These are phyloP conservation scores for Hypoxylon crocopeplum DNA, from an alignment of 495 filamentous ascomycete species.

Conservation along the genomic window DNA sequence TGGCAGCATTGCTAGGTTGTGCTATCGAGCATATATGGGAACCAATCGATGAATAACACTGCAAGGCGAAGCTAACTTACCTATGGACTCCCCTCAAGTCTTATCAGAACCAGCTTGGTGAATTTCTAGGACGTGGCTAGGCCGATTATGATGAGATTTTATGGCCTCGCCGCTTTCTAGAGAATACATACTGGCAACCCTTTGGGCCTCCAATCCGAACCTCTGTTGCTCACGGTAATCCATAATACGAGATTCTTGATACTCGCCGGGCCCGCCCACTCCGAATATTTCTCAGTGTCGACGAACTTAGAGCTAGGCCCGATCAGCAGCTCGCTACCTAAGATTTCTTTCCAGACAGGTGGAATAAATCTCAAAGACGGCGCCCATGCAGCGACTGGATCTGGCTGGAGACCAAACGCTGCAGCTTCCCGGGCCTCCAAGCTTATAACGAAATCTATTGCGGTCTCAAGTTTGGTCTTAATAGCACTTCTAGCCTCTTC, in stretches of 20 bases:
- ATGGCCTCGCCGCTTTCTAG: no score
- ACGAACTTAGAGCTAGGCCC: constrained; percentile 22
- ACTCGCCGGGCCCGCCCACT: constrained; percentile 2
- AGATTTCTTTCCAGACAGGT: not conserved
- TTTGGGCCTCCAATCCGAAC: not conserved
- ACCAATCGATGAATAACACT: no score
- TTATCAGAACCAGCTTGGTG: no score
- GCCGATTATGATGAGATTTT: no score
- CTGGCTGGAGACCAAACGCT: constrained; percentile 21
- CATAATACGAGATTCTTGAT: not conserved
- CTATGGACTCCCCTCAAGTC: no score
- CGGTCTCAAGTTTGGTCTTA: constrained; percentile 18
- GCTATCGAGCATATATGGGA: not conserved
- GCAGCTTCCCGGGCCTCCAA: constrained; percentile 20
- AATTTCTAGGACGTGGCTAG: no score
- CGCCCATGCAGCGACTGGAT: not conserved
- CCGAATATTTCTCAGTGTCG: constrained; percentile 8
- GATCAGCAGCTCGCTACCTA: not conserved
- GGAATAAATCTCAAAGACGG: not conserved
- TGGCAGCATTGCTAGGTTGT: not conserved
- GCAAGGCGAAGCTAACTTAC: no score
- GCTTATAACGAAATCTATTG: constrained; percentile 17
- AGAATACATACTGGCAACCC: no score
- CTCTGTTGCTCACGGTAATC: not conserved
- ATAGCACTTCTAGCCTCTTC: not conserved